phyloP scores from a whole-genome alignment of 2,329 filamentous ascomycete genomes.

The Phyllosticta ampelicida region DNA sequence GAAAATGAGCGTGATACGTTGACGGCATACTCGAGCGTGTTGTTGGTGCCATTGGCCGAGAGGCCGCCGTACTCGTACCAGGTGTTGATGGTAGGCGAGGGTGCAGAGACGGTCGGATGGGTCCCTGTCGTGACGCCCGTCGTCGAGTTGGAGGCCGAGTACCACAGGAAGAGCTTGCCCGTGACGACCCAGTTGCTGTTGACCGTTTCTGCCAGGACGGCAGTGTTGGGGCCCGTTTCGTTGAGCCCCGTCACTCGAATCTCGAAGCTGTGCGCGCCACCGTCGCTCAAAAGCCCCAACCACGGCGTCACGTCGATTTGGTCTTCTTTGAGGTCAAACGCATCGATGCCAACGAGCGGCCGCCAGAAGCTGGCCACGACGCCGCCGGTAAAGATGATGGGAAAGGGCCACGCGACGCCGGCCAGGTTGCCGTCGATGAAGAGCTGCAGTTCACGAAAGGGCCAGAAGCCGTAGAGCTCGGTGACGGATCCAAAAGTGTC shows the following conservation, averaged over 20 bases:
- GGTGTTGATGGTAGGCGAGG: slow-evolving; percentile 40
- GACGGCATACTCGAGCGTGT: slow-evolving; percentile 50
- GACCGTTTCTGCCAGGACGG: slow-evolving; percentile 42
- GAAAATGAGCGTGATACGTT: slow-evolving; percentile 45
- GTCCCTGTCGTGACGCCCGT: slow-evolving; percentile 40
- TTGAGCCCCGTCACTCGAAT: slow-evolving; percentile 57
- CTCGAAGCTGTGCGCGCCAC: slow-evolving; percentile 52
- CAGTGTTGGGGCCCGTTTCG: slow-evolving; percentile 35
- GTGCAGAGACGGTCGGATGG: slow-evolving; percentile 23
- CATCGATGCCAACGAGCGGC: slow-evolving; percentile 66
- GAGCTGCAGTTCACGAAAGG: slow-evolving; percentile 70
- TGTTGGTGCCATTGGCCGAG: slow-evolving; percentile 43
- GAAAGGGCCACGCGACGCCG: slow-evolving; percentile 72
- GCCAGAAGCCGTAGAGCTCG: slow-evolving; percentile 54
- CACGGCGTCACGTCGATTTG: slow-evolving; percentile 76
- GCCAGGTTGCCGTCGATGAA: slow-evolving; percentile 62
- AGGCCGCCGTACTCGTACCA: slow-evolving; percentile 36
- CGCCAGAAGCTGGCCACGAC: slow-evolving; percentile 67
- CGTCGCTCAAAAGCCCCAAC: slow-evolving; percentile 58
- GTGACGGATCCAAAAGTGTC: slow-evolving; percentile 49
- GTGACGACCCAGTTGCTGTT: slow-evolving; percentile 64
- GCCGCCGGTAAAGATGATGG: slow-evolving; percentile 72
- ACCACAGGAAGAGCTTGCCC: slow-evolving; percentile 73
- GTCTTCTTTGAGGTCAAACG: slow-evolving; percentile 67
- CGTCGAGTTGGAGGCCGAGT: slow-evolving; percentile 38